phyloP scores from a whole-genome alignment of 2,329 filamentous ascomycete genomes.

The Lachnellula suecica region DNA sequence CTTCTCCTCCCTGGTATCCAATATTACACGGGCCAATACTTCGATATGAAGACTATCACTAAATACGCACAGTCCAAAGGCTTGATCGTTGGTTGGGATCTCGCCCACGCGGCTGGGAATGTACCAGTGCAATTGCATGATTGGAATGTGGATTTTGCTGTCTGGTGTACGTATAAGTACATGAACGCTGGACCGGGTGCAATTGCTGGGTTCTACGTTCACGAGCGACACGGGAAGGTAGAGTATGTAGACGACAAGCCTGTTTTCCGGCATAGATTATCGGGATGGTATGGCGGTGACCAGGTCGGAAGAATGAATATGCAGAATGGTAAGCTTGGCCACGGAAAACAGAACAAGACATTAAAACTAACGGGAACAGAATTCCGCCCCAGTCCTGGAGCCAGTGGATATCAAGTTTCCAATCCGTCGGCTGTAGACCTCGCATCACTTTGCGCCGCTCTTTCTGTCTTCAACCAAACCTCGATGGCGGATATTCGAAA shows the following conservation, averaged over 20 bases:
- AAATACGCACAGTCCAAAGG: constrained; percentile 69
- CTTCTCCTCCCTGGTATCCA: constrained; percentile 84
- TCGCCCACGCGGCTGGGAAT: constrained; percentile 84
- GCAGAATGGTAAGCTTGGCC: constrained; percentile 54
- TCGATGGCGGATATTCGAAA: constrained; percentile 66
- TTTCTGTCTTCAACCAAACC: constrained; percentile 73
- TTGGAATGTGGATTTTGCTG: constrained; percentile 89
- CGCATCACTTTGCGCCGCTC: constrained; percentile 68
- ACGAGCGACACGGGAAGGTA: constrained; percentile 68
- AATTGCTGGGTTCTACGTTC: constrained; percentile 79
- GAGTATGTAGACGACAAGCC: constrained; percentile 39
- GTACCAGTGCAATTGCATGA: constrained; percentile 77
- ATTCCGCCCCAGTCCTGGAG: constrained; percentile 76
- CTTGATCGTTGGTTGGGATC: constrained; percentile 81
- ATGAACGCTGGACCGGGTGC: constrained; percentile 81
- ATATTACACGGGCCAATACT: constrained; percentile 87
- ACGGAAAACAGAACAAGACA: constrained; percentile 4
- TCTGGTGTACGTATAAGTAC: constrained; percentile 95
- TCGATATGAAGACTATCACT: constrained; percentile 81
- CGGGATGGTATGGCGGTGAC: constrained; percentile 87
- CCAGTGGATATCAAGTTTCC: constrained; percentile 79
- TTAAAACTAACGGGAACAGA: constrained; percentile 34
- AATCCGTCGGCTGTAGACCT: constrained; percentile 81
- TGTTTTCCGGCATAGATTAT: constrained; percentile 64
- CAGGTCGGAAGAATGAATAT: constrained; percentile 77